Conservation (phyloP, 2,329 filamentous ascomycete species). For the Arthroderma uncinatum region DNA sequence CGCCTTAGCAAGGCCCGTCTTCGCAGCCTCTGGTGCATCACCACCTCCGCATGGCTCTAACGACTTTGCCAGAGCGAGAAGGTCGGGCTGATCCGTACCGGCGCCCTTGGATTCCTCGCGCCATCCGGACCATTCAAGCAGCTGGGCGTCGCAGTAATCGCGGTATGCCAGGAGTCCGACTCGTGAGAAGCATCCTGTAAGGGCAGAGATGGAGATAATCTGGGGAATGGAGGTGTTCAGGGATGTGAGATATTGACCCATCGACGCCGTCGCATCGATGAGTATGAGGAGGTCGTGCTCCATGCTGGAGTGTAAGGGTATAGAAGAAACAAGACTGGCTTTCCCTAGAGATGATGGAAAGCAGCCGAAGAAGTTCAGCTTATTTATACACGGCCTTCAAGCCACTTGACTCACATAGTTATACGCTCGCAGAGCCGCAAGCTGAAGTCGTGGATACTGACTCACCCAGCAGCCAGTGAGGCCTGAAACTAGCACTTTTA, state of each 20-base stretch:
- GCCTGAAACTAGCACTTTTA: too few relatives aligned
- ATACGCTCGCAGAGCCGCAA: too few relatives aligned
- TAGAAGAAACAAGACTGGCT: too few relatives aligned
- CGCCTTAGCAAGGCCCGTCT: constrained; percentile 40
- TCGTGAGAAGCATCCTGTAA: constrained; percentile 41
- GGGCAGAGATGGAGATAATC: constrained; percentile 40
- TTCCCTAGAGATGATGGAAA: not conserved
- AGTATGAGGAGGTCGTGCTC: constrained; percentile 5
- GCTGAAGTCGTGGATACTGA: too few relatives aligned
- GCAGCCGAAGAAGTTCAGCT: not conserved
- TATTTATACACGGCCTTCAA: not conserved
- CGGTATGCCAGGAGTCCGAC: constrained; percentile 43
- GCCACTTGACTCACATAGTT: too few relatives aligned
- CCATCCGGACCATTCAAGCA: constrained; percentile 44
- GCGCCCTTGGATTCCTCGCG: constrained; percentile 18
- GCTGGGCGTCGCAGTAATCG: constrained; percentile 32
- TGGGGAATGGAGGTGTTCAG: constrained; percentile 40
- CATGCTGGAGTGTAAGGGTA: not conserved
- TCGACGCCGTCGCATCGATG: not conserved
- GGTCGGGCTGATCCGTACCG: constrained; percentile 19
- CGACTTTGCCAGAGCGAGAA: constrained; percentile 28
- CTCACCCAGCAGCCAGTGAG: too few relatives aligned
- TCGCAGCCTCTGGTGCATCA: constrained; percentile 40
- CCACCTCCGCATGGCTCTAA: constrained; percentile 29
- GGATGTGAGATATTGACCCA: constrained; percentile 29